Evolutionary conservation across 192 early-diverging fungal species (phyloP).

Genomic region (Coemansia sp.): DNA sequence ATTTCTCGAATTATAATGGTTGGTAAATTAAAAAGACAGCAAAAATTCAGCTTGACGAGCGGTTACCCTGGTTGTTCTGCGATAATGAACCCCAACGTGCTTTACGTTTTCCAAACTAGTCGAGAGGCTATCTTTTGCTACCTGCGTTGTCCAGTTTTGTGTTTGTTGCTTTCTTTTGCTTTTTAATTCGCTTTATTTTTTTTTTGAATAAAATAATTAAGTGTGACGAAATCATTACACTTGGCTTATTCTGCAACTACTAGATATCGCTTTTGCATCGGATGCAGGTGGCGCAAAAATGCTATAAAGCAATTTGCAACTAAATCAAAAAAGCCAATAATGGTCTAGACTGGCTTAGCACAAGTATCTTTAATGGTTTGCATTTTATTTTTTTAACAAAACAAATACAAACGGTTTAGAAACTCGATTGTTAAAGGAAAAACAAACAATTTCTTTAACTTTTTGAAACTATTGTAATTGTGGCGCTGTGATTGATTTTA

Average conservation of each 20-base stretch:
- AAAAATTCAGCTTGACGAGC: too few species aligned
- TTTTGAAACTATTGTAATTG: too few species aligned
- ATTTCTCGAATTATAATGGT: too few species aligned
- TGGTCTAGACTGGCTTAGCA: background rate
- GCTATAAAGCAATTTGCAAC: too few species aligned
- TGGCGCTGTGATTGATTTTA: constrained; percentile 2
- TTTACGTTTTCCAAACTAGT: too few species aligned
- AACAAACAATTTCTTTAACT: too few species aligned
- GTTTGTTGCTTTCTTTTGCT: background rate
- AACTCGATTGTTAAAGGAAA: background rate
- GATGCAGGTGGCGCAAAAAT: too few species aligned
- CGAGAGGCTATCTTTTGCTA: background rate
- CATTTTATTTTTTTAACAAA: background rate
- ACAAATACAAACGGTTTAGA: background rate
- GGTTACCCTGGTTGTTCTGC: too few species aligned
- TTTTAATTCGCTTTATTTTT: background rate
- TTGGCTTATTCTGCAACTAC: too few species aligned
- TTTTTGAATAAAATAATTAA: background rate
- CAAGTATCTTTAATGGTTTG: background rate
- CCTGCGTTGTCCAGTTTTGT: background rate
- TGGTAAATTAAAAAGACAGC: too few species aligned
- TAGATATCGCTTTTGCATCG: too few species aligned
- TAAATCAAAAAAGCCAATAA: background rate
- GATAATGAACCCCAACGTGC: too few species aligned
- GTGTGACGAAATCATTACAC: background rate